phyloP scores from a whole-genome alignment of 805 yeast genomes.

The Hanseniaspora vineae region DNA sequence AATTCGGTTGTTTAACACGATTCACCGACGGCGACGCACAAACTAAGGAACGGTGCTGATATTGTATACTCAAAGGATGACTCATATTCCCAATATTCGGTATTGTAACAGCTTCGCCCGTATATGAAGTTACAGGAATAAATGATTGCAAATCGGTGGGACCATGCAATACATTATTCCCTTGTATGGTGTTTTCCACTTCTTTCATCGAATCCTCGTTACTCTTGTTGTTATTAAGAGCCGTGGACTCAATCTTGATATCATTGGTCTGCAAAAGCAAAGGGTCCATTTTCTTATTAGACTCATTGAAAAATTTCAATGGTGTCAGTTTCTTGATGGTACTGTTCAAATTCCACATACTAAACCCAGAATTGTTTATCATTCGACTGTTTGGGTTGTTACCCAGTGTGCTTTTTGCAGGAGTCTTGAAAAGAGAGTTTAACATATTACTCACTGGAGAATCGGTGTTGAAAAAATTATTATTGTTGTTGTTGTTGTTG shows the following conservation, averaged over 20 bases:
- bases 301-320: neutral
- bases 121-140: neutral
- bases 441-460: constrained; percentile 17
- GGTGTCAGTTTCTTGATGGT: neutral
- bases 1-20: too few relatives aligned
- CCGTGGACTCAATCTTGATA: neutral
- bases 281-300: neutral
- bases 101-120: neutral
- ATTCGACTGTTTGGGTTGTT: neutral
- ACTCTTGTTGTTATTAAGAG: neutral
- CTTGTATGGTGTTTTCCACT: too few relatives aligned
- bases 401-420: neutral
- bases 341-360: neutral
- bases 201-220: neutral
- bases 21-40: constrained; percentile 6
- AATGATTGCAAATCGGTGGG: neutral
- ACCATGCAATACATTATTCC: neutral
- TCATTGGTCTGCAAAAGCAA: neutral
- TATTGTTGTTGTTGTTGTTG: constrained; percentile 15
- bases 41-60: neutral
- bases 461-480: constrained; percentile 23
- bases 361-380: neutral
- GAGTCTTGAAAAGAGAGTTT: neutral
- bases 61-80: too few relatives aligned
- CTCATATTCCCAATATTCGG: neutral